phyloP scores from a whole-genome alignment of 805 yeast genomes.

The Candida coquimbonensis region DNA sequence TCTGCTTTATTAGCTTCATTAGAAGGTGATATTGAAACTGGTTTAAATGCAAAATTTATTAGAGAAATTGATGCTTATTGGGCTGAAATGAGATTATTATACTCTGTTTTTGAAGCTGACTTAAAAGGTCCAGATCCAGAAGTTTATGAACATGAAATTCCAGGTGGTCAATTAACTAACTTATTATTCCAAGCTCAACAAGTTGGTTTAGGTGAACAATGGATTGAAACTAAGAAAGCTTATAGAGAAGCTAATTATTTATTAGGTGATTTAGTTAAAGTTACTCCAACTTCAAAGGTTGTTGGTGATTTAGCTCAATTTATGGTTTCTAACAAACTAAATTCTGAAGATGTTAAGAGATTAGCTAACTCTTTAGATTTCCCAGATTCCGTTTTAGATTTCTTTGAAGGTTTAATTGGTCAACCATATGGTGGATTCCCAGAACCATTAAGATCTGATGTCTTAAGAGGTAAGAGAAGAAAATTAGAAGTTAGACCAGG shows the following conservation, averaged over 20 bases:
- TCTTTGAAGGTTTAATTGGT: constrained; percentile 99
- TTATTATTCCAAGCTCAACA: constrained; percentile 98
- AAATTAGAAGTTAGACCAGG: constrained; percentile 91
- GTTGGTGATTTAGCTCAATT: constrained; percentile 99
- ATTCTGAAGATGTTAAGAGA: constrained; percentile 76
- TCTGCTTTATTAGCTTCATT: constrained; percentile 88
- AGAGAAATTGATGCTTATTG: constrained; percentile 90
- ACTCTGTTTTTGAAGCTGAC: constrained; percentile 97
- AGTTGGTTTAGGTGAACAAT: constrained; percentile 93
- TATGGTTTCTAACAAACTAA: constrained; percentile 92
- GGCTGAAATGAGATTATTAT: constrained; percentile 97
- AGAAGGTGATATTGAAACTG: constrained; percentile 78
- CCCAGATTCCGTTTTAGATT: constrained; percentile 98
- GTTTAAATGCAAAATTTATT: constrained; percentile 57
- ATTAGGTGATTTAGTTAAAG: constrained; percentile 95
- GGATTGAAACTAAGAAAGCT: constrained; percentile 94
- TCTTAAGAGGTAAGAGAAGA: constrained; percentile 87
- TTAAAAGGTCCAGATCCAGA: constrained; percentile 99
- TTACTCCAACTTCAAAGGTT: constrained; percentile 98
- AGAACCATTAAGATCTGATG: constrained; percentile 91
- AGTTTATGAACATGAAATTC: constrained; percentile 96
- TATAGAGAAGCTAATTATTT: constrained; percentile 86
- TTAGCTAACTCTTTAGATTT: constrained; percentile 89
- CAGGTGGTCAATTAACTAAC: constrained; percentile 99
- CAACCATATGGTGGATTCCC: constrained; percentile 99